Percentiles rank a stretch among this genome's conserved stretches.
phyloP scores from a whole-genome alignment of 2,329 filamentous ascomycete genomes.

The Fusarium sp. region DNA sequence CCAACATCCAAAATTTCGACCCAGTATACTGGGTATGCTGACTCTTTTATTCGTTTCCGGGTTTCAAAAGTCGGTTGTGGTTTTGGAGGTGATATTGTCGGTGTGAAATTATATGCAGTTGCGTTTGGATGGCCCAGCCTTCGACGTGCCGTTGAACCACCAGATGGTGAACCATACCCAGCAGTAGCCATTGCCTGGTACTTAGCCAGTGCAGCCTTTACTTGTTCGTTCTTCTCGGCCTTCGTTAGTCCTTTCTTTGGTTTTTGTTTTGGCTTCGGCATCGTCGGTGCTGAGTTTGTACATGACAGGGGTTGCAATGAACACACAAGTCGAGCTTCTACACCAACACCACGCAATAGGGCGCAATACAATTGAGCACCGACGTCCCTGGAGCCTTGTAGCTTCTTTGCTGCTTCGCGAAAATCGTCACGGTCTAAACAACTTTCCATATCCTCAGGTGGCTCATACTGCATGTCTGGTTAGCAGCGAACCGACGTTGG shows the following conservation, averaged over 20 bases:
- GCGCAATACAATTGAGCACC: slow-evolving; percentile 93
- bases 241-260: slow-evolving; percentile 47
- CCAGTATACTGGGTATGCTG: slow-evolving; percentile 89
- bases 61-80: slow-evolving; percentile 49
- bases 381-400: slow-evolving; percentile 87
- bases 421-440: slow-evolving; percentile 80
- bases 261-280: slow-evolving; percentile 55
- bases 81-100: slow-evolving; percentile 55
- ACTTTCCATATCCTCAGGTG: slow-evolving; percentile 73
- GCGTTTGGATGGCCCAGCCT: slow-evolving; percentile 67
- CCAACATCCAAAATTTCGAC: slow-evolving; percentile 89
- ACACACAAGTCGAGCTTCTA: slow-evolving; percentile 86
- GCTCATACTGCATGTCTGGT: slow-evolving; percentile 60
- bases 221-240: slow-evolving; percentile 50
- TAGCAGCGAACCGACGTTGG: slow-evolving; percentile 25
- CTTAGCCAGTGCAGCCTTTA: slow-evolving; percentile 55
- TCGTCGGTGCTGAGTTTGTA: slow-evolving; percentile 62
- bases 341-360: slow-evolving; percentile 82
- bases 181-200: slow-evolving; percentile 51
- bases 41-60: slow-evolving; percentile 70
- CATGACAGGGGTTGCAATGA: slow-evolving; percentile 88
- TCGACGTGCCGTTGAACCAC: slow-evolving; percentile 56
- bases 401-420: slow-evolving; percentile 70
- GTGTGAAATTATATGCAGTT: slow-evolving; percentile 62
- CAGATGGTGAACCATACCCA: slow-evolving; percentile 47